Evolutionary conservation across 768 basidiomycete genomes (phyloP).

Genomic region (Trametopsis cervina): DNA sequence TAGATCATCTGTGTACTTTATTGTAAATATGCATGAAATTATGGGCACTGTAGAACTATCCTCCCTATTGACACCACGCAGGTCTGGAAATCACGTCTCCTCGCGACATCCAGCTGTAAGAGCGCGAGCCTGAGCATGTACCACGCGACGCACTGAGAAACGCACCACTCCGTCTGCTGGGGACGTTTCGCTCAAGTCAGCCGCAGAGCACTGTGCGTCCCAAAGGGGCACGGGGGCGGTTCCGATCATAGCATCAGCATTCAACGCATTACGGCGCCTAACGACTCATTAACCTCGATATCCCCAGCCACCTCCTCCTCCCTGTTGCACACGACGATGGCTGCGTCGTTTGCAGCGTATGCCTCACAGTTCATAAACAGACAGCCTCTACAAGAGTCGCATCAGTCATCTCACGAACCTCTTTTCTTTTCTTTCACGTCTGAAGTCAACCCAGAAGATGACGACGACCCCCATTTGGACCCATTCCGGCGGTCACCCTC

Average conservation of each 20-base stretch:
- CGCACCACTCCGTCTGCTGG: no score
- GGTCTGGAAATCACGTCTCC: no score
- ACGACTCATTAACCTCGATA: neutral
- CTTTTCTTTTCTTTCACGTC: slow-evolving; percentile 88
- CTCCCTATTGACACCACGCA: no score
- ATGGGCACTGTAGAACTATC: no score
- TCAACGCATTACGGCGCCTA: neutral
- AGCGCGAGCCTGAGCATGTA: no score
- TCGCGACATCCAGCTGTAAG: no score
- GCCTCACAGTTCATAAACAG: slow-evolving; percentile 76
- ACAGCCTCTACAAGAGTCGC: slow-evolving; percentile 40
- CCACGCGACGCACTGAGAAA: no score
- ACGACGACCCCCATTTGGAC: slow-evolving; percentile 67
- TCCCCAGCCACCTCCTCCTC: neutral
- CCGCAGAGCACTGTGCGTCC: no score
- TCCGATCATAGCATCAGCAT: neutral
- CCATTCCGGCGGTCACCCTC: slow-evolving; percentile 41
- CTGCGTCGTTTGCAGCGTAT: slow-evolving; percentile 74
- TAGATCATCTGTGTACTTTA: no score
- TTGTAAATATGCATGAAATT: no score
- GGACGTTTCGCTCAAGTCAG: no score
- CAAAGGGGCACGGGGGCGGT: no score
- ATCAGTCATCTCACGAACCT: slow-evolving; percentile 60
- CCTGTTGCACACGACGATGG: slow-evolving; percentile 26
- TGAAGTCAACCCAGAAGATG: slow-evolving; percentile 60